These are phyloP conservation scores for Aegle marmelos DNA, from an alignment of 345 rosid species.

Conservation along the genomic window DNA sequence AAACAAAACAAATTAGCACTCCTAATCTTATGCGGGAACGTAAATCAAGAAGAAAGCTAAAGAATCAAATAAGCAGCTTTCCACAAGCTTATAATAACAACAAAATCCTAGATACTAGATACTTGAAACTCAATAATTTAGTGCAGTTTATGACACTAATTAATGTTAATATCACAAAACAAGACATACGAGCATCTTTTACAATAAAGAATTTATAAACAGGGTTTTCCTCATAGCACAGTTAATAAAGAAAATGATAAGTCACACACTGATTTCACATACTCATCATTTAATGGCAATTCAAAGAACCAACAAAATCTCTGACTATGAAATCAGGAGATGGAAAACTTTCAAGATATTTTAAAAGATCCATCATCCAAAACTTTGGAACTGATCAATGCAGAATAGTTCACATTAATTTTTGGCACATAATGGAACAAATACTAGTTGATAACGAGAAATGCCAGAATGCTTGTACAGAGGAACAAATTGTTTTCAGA, in stretches of 20 bases:
- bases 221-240: neutral
- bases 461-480: slow-evolving; percentile 13
- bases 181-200: too few species aligned
- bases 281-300: neutral
- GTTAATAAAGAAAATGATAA: neutral
- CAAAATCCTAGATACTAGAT: neutral
- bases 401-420: neutral
- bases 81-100: neutral
- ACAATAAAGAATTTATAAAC: neutral
- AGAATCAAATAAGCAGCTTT: slow-evolving; percentile 6
- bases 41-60: neutral
- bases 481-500: slow-evolving; percentile 2
- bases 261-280: neutral
- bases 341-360: neutral
- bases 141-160: too few species aligned
- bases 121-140: neutral
- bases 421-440: slow-evolving; percentile 17
- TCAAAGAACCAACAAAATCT: neutral
- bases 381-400: neutral
- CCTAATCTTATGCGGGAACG: neutral
- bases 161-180: neutral
- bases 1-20: slow-evolving; percentile 3
- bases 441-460: slow-evolving; percentile 12
- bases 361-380: neutral
- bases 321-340: neutral